Percentiles rank a stretch among this genome's conserved stretches.
These are phyloP conservation scores for Fragosphaeria purpurea DNA, from an alignment of 2,329 filamentous ascomycete species.

Conservation along the genomic window DNA sequence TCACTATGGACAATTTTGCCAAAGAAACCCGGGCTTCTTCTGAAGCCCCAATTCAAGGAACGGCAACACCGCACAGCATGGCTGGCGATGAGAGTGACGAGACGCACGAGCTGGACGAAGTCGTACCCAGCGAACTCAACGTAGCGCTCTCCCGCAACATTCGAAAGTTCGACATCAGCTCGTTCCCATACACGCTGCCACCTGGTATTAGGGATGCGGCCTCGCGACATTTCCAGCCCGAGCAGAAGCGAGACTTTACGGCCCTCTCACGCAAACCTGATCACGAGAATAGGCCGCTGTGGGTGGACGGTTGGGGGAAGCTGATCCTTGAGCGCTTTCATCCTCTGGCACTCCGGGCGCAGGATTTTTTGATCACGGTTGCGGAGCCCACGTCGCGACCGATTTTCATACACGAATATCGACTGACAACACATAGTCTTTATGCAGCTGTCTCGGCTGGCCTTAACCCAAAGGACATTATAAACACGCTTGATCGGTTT, in stretches of 20 bases:
- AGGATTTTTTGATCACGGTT: constrained; percentile 92
- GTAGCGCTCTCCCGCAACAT: not conserved
- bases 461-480: constrained; percentile 80
- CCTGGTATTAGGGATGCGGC: constrained; percentile 14
- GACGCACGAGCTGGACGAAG: not conserved
- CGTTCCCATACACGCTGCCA: not conserved
- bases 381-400: constrained; percentile 87
- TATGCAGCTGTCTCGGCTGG: constrained; percentile 95
- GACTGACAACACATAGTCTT: constrained; percentile 80
- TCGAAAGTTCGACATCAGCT: not conserved
- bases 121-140: not conserved
- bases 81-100: too few relatives aligned
- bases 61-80: too few relatives aligned
- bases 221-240: not conserved
- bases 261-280: not conserved
- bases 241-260: not conserved
- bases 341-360: constrained; percentile 71
- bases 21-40: too few relatives aligned
- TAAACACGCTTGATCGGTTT: constrained; percentile 75
- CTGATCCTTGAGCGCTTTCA: constrained; percentile 73
- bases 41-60: too few relatives aligned
- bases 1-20: too few relatives aligned
- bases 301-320: not conserved
- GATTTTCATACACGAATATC: constrained; percentile 86
- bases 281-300: not conserved